These are phyloP conservation scores for Lycium barbarum DNA, from an alignment of 257 asterid species.

Conservation along the genomic window DNA sequence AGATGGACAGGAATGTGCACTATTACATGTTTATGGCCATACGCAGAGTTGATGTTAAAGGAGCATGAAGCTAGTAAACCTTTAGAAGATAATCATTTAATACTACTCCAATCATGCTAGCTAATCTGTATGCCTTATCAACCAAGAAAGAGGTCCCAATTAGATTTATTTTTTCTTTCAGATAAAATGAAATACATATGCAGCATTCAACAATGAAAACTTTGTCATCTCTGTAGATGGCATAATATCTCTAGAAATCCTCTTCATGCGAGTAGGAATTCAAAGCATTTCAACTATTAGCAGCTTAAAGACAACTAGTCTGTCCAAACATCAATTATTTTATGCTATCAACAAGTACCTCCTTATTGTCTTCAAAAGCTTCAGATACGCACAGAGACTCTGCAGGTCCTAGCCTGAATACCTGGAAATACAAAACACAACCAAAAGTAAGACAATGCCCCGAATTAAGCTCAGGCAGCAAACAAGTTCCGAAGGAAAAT, in stretches of 20 bases:
- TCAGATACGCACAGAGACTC: slow-evolving; percentile 77
- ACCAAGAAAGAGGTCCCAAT: not conserved
- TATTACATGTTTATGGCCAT: not conserved
- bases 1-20: not conserved
- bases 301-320: not conserved
- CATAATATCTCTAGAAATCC: not conserved
- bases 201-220: not conserved
- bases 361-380: slow-evolving; percentile 65
- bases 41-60: not conserved
- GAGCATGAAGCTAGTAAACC: slow-evolving; percentile 10
- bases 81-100: not conserved
- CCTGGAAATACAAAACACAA: slow-evolving; percentile 53
- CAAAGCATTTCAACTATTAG: not conserved
- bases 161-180: not conserved
- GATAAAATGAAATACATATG: not conserved
- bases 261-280: not conserved
- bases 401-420: slow-evolving; percentile 69
- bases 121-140: not conserved
- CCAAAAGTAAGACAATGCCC: slow-evolving; percentile 15
- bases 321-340: not conserved
- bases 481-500: not conserved
- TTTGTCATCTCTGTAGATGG: slow-evolving; percentile 29
- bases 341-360: slow-evolving; percentile 46
- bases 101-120: slow-evolving; percentile 9
- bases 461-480: not conserved